phyloP scores from a whole-genome alignment of 73 alveolate genomes.

The Paramecium caudatum region DNA sequence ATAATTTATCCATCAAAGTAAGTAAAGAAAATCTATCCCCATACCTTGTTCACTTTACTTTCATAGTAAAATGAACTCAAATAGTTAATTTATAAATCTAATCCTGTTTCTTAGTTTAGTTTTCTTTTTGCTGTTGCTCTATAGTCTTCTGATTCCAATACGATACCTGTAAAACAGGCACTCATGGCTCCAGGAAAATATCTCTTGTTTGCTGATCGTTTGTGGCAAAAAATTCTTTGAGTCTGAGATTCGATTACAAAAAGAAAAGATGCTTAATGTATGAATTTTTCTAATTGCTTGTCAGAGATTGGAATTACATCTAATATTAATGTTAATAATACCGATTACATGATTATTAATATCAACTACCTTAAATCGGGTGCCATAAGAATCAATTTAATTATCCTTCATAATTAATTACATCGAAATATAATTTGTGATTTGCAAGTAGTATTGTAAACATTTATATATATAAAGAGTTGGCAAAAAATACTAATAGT shows the following conservation, averaged over 20 bases:
- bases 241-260: neutral
- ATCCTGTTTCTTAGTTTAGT: conserved; percentile 30
- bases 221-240: neutral
- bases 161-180: conserved; percentile 24
- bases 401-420: conserved; percentile 2
- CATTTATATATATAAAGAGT: no score
- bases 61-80: conserved; percentile 27
- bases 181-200: neutral
- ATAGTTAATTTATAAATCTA: neutral
- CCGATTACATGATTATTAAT: neutral
- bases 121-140: conserved; percentile 39
- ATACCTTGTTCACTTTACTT: conserved; percentile 4
- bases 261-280: neutral
- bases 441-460: neutral
- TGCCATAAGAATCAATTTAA: neutral
- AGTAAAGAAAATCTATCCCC: conserved; percentile 53
- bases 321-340: neutral
- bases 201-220: neutral
- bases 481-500: no score
- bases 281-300: neutral
- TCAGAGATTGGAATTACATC: neutral
- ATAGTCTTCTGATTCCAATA: conserved; percentile 31
- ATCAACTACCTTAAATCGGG: neutral
- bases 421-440: neutral
- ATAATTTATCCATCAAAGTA: conserved; percentile 56